These are phyloP conservation scores for Quercus lobata DNA, from an alignment of 331 rosid species.

Conservation along the genomic window DNA sequence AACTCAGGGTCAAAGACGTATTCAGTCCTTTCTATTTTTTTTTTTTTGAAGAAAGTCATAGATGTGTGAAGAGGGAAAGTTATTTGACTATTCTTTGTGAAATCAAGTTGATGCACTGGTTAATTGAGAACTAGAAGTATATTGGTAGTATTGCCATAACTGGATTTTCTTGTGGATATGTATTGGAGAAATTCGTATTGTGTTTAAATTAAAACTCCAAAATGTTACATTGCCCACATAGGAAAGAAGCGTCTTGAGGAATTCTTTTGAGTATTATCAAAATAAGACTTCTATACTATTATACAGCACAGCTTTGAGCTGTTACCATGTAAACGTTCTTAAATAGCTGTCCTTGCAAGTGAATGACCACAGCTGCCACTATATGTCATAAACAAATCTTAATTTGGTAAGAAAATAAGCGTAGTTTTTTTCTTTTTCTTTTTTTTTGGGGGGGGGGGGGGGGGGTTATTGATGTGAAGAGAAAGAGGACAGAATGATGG, in stretches of 20 bases:
- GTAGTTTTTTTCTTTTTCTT: too few species aligned
- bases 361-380: too few species aligned
- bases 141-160: background rate
- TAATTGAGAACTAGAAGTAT: background rate
- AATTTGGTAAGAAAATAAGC: too few species aligned
- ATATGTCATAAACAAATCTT: too few species aligned
- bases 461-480: too few species aligned
- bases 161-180: background rate
- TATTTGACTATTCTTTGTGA: background rate
- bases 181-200: background rate
- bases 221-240: background rate
- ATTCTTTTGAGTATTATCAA: background rate
- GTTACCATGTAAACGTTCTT: background rate
- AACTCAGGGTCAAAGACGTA: background rate
- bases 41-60: background rate
- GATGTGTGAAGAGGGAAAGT: background rate
- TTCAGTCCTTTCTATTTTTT: background rate
- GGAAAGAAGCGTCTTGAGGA: background rate
- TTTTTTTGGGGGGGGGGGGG: too few species aligned
- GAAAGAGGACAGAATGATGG: too few species aligned
- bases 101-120: background rate
- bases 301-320: background rate
- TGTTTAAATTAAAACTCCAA: background rate
- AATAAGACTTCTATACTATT: background rate
- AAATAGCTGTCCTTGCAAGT: background rate